These are phyloP conservation scores for Strobilomyces echinocephalus DNA, from an alignment of 768 basidiomycete species.

Conservation along the genomic window DNA sequence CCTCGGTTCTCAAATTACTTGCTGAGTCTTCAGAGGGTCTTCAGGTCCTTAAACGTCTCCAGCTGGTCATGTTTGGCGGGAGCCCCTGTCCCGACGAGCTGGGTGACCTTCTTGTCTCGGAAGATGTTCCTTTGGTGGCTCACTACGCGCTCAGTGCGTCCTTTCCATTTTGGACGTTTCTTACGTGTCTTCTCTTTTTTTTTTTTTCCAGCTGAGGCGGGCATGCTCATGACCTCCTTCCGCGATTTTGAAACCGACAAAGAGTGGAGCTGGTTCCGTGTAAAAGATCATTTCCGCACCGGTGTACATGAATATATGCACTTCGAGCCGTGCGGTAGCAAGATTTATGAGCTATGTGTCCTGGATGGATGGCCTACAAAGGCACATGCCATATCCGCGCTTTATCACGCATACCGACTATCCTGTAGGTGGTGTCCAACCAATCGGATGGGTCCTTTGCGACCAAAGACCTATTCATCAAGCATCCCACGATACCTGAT, in stretches of 20 bases:
- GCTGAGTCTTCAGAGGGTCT: constrained; percentile 46
- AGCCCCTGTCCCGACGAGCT: constrained; percentile 51
- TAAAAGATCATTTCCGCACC: constrained; percentile 20
- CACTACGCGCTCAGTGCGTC: constrained; percentile 46
- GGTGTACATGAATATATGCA: constrained; percentile 33
- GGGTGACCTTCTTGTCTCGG: constrained; percentile 44
- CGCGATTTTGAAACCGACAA: constrained; percentile 48
- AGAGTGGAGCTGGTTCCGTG: constrained; percentile 51
- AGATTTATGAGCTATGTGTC: constrained; percentile 45
- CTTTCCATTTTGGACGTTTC: neutral
- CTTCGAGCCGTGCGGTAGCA: constrained; percentile 38
- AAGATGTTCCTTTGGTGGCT: constrained; percentile 46
- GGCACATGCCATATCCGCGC: constrained; percentile 26
- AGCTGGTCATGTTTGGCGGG: constrained; percentile 49
- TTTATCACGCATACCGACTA: neutral
- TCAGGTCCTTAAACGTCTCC: constrained; percentile 38
- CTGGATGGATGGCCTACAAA: constrained; percentile 49
- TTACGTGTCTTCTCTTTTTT: neutral
- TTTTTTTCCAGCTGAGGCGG: constrained; percentile 31
- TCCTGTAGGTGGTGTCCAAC: constrained; percentile 35
- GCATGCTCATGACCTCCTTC: constrained; percentile 42
- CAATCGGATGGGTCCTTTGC: constrained; percentile 51
- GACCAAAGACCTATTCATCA: constrained; percentile 44
- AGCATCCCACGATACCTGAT: constrained; percentile 40
- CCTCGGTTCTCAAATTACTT: constrained; percentile 40